Percentiles rank a stretch among this genome's conserved stretches.
Conservation (phyloP, 116 monocot genomes). For the Iris pallida region DNA sequence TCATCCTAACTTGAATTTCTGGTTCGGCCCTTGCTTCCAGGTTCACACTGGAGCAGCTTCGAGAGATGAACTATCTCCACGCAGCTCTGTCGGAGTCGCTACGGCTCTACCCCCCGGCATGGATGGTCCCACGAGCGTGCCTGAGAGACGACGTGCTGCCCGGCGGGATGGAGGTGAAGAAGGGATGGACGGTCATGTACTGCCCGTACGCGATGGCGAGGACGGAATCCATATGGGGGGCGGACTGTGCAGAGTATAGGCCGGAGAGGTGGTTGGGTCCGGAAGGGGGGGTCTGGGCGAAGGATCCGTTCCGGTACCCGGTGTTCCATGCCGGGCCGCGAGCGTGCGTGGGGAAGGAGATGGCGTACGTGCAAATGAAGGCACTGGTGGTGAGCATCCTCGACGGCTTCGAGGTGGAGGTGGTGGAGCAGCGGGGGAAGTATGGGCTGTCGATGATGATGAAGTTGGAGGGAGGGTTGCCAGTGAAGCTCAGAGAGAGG, state of each 20-base stretch:
- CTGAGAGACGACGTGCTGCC: constrained; percentile 8
- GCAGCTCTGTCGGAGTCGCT: constrained; percentile 3
- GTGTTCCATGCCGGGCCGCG: constrained; percentile 19
- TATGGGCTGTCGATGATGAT: constrained; percentile 1
- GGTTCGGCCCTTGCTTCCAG: too few relatives aligned
- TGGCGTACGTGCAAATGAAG: constrained; percentile 23
- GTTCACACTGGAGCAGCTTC: background rate
- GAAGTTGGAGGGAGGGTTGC: constrained; percentile 21
- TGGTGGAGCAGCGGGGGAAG: constrained; percentile 9
- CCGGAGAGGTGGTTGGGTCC: constrained; percentile 14
- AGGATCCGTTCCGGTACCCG: background rate
- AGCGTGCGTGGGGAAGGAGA: constrained; percentile 18
- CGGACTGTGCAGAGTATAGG: constrained; percentile 6
- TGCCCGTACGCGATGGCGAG: constrained; percentile 15
- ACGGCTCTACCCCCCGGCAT: background rate
- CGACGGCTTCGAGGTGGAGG: constrained; percentile 16
- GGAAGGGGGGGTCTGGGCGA: background rate
- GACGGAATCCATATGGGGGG: constrained; percentile 13
- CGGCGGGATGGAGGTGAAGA: constrained; percentile 2
- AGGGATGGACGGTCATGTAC: constrained; percentile 10
- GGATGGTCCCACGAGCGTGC: background rate
- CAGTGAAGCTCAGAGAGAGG: constrained; percentile 6
- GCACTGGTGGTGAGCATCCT: constrained; percentile 6
- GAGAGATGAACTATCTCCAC: constrained; percentile 6
- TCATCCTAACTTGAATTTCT: too few relatives aligned